Evolutionary conservation across 1,284 basidiomycete species (phyloP).

Genomic region (Irpex lacteus): DNA sequence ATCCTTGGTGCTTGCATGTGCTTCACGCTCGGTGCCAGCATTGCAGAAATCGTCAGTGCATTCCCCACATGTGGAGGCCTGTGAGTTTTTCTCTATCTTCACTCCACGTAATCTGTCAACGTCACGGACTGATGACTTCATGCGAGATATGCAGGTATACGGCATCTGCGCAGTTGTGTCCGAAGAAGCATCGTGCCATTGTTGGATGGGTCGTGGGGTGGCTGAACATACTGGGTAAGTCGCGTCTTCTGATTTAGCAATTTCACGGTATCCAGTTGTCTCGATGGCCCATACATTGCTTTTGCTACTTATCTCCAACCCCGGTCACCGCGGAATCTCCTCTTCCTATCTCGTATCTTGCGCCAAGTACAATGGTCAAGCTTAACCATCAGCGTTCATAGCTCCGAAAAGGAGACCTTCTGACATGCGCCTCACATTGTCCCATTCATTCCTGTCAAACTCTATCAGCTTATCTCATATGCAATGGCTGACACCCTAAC

Average conservation of each 20-base stretch:
- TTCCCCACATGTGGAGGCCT: slow-evolving; percentile 85
- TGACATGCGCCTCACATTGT: too few species aligned
- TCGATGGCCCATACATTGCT: background rate
- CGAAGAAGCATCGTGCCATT: slow-evolving; percentile 63
- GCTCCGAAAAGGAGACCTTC: too few species aligned
- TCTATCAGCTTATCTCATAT: background rate
- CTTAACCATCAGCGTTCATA: too few species aligned
- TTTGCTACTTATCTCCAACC: background rate
- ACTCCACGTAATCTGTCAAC: background rate
- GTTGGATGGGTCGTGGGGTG: slow-evolving; percentile 79
- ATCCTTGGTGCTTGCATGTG: slow-evolving; percentile 73
- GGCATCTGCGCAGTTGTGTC: slow-evolving; percentile 79
- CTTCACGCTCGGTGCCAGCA: slow-evolving; percentile 72
- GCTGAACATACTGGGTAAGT: slow-evolving; percentile 81
- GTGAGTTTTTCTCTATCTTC: slow-evolving; percentile 35
- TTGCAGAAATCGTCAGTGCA: slow-evolving; percentile 77
- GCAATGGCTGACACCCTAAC: background rate
- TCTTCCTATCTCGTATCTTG: background rate
- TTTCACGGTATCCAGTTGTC: background rate
- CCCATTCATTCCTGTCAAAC: background rate
- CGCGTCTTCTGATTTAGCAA: background rate
- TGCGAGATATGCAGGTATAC: slow-evolving; percentile 50
- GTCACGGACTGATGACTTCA: background rate
- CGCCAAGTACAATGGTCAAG: too few species aligned
- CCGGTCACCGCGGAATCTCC: background rate